phyloP scores from a whole-genome alignment of 129 eudicot genomes.

The Artemisia annua region DNA sequence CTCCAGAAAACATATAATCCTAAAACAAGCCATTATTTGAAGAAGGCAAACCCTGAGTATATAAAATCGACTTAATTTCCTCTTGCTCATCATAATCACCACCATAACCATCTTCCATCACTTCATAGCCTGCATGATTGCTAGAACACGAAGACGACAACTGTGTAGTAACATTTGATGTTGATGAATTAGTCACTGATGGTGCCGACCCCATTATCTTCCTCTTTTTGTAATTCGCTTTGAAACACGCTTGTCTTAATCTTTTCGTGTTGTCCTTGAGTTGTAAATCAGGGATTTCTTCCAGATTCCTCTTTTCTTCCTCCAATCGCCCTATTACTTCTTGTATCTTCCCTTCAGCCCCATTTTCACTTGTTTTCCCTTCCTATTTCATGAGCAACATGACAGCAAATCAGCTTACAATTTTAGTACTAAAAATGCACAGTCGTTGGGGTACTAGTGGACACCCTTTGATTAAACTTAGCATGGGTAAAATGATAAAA shows the following conservation, averaged over 20 bases:
- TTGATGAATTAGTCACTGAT: slow-evolving; percentile 1
- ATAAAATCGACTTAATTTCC: slow-evolving; percentile 22
- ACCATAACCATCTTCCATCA: slow-evolving; percentile 25
- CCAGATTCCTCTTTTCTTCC: slow-evolving; percentile 68
- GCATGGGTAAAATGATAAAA: not conserved
- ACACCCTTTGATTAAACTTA: not conserved
- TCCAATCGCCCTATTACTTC: slow-evolving; percentile 52
- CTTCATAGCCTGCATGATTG: slow-evolving; percentile 27
- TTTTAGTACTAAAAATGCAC: not conserved
- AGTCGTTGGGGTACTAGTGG: not conserved
- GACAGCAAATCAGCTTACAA: not conserved
- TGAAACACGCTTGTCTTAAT: slow-evolving; percentile 86
- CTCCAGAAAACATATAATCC: not conserved
- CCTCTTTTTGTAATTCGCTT: slow-evolving; percentile 82
- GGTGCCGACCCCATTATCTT: slow-evolving; percentile 34
- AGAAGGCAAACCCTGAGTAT: slow-evolving; percentile 26
- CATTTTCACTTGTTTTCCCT: slow-evolving; percentile 48
- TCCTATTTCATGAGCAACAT: not conserved
- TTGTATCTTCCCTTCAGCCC: slow-evolving; percentile 38
- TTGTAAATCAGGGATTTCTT: slow-evolving; percentile 65
- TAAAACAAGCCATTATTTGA: slow-evolving; percentile 21
- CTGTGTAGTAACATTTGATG: not conserved
- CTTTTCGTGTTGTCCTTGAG: slow-evolving; percentile 73
- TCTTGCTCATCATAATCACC: slow-evolving; percentile 26
- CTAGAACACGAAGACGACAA: slow-evolving; percentile 29